These are phyloP conservation scores for Toxoplasma gondii DNA, from an alignment of 169 alveolate species.

Conservation along the genomic window DNA sequence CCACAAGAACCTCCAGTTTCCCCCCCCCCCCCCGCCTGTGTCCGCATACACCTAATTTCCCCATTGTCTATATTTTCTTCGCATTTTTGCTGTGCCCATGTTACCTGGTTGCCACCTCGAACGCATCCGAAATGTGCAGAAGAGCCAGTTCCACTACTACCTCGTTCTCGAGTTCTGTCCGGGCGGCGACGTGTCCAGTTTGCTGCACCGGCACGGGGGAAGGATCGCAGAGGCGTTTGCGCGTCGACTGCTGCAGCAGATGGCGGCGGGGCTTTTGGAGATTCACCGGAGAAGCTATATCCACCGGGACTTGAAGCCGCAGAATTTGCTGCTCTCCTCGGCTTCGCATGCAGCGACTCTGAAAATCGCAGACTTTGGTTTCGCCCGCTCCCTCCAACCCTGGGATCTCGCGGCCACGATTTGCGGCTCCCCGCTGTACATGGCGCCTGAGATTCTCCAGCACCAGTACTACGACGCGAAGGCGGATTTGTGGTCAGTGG, in stretches of 20 bases:
- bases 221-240: conserved; percentile 1
- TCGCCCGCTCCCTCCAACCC: conserved; percentile 35
- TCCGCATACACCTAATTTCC: too few relatives aligned
- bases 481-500: conserved; percentile 54
- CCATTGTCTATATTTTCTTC: too few relatives aligned
- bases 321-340: conserved; percentile 44
- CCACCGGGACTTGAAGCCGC: conserved; percentile 63
- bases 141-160: conserved; percentile 46
- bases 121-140: not conserved
- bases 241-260: not conserved
- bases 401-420: conserved; percentile 45
- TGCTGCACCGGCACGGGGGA: conserved; percentile 8
- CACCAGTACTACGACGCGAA: conserved; percentile 35
- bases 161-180: conserved; percentile 54
- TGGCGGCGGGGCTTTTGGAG: conserved; percentile 39
- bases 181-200: conserved; percentile 52
- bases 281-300: conserved; percentile 48
- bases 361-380: conserved; percentile 55
- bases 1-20: too few relatives aligned
- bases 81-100: too few relatives aligned
- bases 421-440: conserved; percentile 56
- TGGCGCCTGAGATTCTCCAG: conserved; percentile 56
- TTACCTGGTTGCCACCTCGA: not conserved
- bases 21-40: too few relatives aligned
- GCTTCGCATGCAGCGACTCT: not conserved